Conservation (phyloP, 768 basidiomycete species). For the Boletus fagicola region DNA sequence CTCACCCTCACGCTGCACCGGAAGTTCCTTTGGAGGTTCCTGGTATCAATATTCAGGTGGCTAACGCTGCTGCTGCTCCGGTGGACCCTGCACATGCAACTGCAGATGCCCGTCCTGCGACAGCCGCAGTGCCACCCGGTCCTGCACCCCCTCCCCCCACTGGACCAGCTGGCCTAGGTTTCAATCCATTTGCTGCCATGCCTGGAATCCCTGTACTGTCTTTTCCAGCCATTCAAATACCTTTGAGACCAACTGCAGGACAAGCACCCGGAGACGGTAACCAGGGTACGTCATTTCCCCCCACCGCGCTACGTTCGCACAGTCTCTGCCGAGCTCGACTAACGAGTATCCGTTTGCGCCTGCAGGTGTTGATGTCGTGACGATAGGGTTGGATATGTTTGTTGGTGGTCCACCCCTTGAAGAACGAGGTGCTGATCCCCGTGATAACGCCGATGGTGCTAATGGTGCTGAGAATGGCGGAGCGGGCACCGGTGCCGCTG, state of each 20-base stretch:
- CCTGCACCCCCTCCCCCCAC: neutral
- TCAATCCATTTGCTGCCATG: slow-evolving; percentile 18
- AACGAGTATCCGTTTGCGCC: slow-evolving; percentile 11
- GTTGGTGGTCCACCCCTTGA: slow-evolving; percentile 22
- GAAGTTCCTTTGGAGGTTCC: slow-evolving; percentile 7
- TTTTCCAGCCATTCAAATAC: slow-evolving; percentile 28
- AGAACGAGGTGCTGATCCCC: slow-evolving; percentile 10
- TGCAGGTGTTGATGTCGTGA: slow-evolving; percentile 30
- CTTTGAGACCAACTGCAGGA: slow-evolving; percentile 12
- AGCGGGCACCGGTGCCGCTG: slow-evolving; percentile 11
- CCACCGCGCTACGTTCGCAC: slow-evolving; percentile 4
- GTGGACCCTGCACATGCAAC: neutral
- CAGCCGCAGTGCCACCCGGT: slow-evolving; percentile 1
- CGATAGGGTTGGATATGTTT: slow-evolving; percentile 44
- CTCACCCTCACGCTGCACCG: slow-evolving; percentile 4
- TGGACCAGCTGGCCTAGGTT: slow-evolving; percentile 12
- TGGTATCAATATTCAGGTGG: neutral
- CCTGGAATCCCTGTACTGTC: slow-evolving; percentile 30
- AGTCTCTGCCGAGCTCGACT: slow-evolving; percentile 19
- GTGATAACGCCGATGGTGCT: slow-evolving; percentile 7
- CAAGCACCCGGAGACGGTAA: slow-evolving; percentile 15
- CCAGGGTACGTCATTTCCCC: slow-evolving; percentile 17
- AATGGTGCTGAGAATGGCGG: slow-evolving; percentile 1
- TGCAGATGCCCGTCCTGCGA: slow-evolving; percentile 1
- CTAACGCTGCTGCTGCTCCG: slow-evolving; percentile 2